A percentile compares a stretch with the other conserved stretches of the same genome.
Conservation (phyloP, 140 eudicot genomes). For the Bidens hawaiensis region DNA sequence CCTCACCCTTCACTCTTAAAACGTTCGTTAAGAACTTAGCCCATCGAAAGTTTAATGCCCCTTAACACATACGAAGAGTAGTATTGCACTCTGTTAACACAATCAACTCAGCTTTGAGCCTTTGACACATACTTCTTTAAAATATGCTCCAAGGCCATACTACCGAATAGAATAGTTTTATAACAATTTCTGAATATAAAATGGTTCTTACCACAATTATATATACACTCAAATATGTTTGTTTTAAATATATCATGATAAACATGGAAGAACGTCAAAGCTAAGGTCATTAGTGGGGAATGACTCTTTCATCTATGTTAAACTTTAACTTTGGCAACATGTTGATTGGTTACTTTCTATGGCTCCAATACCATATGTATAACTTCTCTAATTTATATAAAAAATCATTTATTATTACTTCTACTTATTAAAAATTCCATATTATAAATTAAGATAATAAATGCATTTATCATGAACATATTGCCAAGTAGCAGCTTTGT, state of each 20-base stretch:
- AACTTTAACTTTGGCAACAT: conserved; percentile 29
- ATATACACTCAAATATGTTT: neutral
- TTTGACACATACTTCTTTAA: no score
- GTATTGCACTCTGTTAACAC: no score
- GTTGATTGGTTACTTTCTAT: conserved; percentile 37
- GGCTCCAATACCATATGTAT: conserved; percentile 18
- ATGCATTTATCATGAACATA: conserved; percentile 11
- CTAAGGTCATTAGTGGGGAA: conserved; percentile 27
- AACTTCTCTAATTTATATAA: neutral
- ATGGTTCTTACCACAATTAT: no score
- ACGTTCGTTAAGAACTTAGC: no score
- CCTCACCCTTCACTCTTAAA: no score
- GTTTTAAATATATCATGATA: neutral
- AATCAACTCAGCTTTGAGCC: no score
- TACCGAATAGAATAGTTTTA: no score
- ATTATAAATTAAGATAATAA: conserved; percentile 9
- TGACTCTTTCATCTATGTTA: conserved; percentile 18
- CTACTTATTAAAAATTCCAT: neutral
- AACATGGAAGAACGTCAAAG: conserved; percentile 20
- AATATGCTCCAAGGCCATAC: no score
- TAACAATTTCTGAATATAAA: no score
- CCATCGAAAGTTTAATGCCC: no score
- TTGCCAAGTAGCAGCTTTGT: neutral
- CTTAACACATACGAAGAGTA: no score
- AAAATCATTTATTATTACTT: conserved; percentile 4